Conservation (phyloP, 2,329 filamentous ascomycete genomes). For the Calonectria henricotiae region DNA sequence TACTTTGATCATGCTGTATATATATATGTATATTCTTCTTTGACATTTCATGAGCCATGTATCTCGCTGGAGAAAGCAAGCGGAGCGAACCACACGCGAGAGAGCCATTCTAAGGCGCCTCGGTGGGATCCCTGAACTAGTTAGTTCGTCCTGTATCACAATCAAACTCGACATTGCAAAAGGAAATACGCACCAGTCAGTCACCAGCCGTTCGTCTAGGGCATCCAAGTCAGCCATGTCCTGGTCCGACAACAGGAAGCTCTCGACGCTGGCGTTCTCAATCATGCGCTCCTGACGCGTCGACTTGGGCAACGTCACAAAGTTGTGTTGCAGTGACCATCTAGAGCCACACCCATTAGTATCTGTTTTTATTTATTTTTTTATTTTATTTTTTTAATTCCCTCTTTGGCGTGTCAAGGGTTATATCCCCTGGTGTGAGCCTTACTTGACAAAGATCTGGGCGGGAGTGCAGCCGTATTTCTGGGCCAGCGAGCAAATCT, state of each 20-base stretch:
- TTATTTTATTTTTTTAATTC: no score
- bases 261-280: constrained; percentile 76
- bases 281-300: constrained; percentile 73
- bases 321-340: constrained; percentile 84
- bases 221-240: constrained; percentile 77
- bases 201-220: constrained; percentile 82
- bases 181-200: constrained; percentile 68
- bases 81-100: neutral
- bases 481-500: constrained; percentile 73
- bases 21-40: neutral
- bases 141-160: constrained; percentile 25
- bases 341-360: constrained; percentile 56
- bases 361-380: no score
- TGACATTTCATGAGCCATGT: neutral
- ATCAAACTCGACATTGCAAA: neutral
- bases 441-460: constrained; percentile 77
- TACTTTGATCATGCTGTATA: constrained; percentile 5
- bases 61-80: neutral
- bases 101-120: constrained; percentile 45
- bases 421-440: neutral
- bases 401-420: neutral
- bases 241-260: constrained; percentile 74
- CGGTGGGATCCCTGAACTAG: constrained; percentile 53
- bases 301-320: constrained; percentile 83
- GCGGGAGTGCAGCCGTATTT: constrained; percentile 81